phyloP scores from a whole-genome alignment of 1,284 basidiomycete genomes.

The Cryptococcus sp. region DNA sequence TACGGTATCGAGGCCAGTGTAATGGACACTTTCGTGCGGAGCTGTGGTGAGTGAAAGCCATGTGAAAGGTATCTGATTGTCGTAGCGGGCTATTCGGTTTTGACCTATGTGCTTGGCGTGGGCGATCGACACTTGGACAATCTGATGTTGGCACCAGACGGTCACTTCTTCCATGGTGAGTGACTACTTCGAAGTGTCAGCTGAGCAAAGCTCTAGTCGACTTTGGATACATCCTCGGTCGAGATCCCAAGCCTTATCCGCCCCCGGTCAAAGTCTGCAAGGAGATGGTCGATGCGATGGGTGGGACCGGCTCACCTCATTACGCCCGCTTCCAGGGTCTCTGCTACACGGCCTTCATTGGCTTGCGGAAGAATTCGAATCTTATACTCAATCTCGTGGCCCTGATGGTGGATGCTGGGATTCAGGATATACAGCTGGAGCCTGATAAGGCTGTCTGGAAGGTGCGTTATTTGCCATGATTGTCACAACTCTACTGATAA shows the following conservation, averaged over 20 bases:
- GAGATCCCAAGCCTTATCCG: constrained; percentile 97
- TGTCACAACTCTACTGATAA: neutral
- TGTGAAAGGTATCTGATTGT: neutral
- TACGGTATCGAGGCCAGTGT: constrained; percentile 89
- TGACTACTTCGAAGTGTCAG: neutral
- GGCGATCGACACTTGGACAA: constrained; percentile 98
- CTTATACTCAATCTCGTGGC: constrained; percentile 94
- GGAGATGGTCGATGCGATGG: constrained; percentile 99
- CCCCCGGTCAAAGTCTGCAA: constrained; percentile 98
- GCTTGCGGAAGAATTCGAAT: constrained; percentile 95
- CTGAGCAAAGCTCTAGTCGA: constrained; percentile 66
- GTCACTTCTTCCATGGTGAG: constrained; percentile 59
- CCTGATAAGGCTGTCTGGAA: constrained; percentile 64
- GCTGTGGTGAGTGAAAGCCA: constrained; percentile 73
- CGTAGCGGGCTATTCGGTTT: constrained; percentile 94
- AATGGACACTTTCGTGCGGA: constrained; percentile 93
- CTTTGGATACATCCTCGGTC: constrained; percentile 97
- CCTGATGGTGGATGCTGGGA: constrained; percentile 97
- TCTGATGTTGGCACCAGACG: constrained; percentile 87
- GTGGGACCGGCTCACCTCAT: constrained; percentile 86
- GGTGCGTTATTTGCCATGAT: constrained; percentile 34
- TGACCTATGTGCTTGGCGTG: constrained; percentile 94
- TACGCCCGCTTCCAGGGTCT: constrained; percentile 94
- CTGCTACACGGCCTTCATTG: constrained; percentile 94
- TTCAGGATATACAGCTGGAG: constrained; percentile 89